These are phyloP conservation scores for Cymbopogon citratus DNA, from an alignment of 176 grass and related monocot genomes.

Conservation along the genomic window DNA sequence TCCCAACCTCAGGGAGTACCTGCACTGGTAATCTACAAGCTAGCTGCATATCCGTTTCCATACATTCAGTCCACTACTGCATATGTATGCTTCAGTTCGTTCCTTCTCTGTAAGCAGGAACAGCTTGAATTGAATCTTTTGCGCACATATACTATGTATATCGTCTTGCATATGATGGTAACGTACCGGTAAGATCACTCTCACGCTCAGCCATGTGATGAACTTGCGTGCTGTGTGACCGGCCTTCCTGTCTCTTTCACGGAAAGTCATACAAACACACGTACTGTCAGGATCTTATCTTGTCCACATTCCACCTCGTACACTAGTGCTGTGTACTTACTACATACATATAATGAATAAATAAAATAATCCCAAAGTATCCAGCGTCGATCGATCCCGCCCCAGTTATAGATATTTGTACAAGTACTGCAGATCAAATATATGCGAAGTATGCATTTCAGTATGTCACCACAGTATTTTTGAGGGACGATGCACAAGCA, in stretches of 20 bases:
- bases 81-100: background rate
- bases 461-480: too few relatives aligned
- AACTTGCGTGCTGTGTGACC: background rate
- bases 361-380: too few relatives aligned
- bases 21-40: conserved; percentile 47
- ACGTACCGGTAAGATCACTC: background rate
- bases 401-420: too few relatives aligned
- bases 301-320: conserved; percentile 4
- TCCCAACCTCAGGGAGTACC: conserved; percentile 48
- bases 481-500: too few relatives aligned
- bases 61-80: too few relatives aligned
- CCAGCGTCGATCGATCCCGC: too few relatives aligned
- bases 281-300: background rate
- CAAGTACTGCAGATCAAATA: too few relatives aligned
- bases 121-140: background rate
- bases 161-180: background rate
- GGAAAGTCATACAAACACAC: background rate
- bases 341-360: too few relatives aligned
- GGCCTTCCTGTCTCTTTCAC: background rate
- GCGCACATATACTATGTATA: too few relatives aligned
- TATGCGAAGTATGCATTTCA: too few relatives aligned
- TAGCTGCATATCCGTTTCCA: too few relatives aligned
- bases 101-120: too few relatives aligned
- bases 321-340: background rate
- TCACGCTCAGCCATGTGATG: background rate